A percentile compares a stretch with the other conserved stretches of the same genome.
Conservation (phyloP, 148 eudicot genomes). For the Suaeda aralocaspica region DNA sequence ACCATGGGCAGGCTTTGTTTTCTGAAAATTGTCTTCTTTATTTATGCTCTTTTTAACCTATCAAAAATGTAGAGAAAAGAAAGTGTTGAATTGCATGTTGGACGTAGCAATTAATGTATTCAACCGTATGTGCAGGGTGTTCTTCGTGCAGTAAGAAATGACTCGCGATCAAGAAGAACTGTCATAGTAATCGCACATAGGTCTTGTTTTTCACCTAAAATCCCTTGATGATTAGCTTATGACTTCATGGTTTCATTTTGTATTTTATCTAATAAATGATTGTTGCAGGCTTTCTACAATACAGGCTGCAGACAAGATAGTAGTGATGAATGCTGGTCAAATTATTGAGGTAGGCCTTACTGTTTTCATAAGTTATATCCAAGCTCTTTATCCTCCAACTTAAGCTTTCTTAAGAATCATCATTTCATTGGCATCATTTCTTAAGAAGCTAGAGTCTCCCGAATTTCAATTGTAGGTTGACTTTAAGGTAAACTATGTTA, state of each 20-base stretch:
- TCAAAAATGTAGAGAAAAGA: neutral
- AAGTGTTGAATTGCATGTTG: neutral
- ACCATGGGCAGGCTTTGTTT: neutral
- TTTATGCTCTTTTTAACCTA: neutral
- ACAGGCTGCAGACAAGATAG: constrained; percentile 94
- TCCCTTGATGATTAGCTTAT: constrained; percentile 2
- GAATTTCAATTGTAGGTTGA: neutral
- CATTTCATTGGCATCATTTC: neutral
- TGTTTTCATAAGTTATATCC: neutral
- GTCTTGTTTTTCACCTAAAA: constrained; percentile 32
- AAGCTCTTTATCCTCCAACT: neutral
- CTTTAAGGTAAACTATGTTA: neutral
- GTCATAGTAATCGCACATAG: constrained; percentile 94
- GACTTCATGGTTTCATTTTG: constrained; percentile 3
- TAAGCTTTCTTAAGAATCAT: constrained; percentile 3
- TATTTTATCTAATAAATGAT: constrained; percentile 16
- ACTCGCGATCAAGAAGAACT: constrained; percentile 56
- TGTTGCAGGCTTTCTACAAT: constrained; percentile 79
- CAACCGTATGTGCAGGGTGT: constrained; percentile 59
- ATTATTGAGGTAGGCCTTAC: constrained; percentile 67
- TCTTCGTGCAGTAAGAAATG: constrained; percentile 66
- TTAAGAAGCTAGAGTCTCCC: neutral
- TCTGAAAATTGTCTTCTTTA: neutral
- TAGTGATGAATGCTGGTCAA: constrained; percentile 81
- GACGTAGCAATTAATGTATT: constrained; percentile 9